Percentiles rank a stretch among this genome's conserved stretches.
Evolutionary conservation across 805 yeast species (phyloP).

Genomic region (Metschnikowia aberdeeniae): DNA sequence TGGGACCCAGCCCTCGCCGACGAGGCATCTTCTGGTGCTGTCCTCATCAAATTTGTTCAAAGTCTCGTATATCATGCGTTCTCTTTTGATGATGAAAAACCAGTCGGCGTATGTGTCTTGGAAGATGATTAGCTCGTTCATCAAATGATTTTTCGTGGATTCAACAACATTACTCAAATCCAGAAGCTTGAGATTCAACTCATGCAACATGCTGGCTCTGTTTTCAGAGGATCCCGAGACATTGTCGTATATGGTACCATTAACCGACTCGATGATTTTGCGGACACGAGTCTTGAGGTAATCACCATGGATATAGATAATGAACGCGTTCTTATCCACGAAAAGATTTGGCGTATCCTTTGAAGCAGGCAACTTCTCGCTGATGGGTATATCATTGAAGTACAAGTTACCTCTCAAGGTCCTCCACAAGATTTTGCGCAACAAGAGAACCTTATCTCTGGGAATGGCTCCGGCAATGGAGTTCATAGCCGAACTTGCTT

Average conservation of each 20-base stretch:
- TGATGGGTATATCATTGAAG: conserved; percentile 37
- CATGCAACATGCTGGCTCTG: conserved; percentile 25
- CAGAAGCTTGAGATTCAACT: conserved; percentile 29
- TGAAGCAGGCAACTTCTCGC: conserved; percentile 12
- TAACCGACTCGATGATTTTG: conserved; percentile 35
- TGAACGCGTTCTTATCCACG: conserved; percentile 33
- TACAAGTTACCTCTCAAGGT: conserved; percentile 40
- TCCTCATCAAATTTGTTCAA: conserved; percentile 70
- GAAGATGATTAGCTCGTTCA: conserved; percentile 34
- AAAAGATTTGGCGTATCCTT: conserved; percentile 18
- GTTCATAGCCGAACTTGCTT: conserved; percentile 23
- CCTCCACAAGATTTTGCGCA: conserved; percentile 41
- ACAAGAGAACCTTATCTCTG: conserved; percentile 32
- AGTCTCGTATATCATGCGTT: conserved; percentile 53
- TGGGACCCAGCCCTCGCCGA: conserved; percentile 77
- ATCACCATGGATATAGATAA: conserved; percentile 41
- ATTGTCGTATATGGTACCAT: conserved; percentile 36
- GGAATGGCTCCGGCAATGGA: conserved; percentile 35
- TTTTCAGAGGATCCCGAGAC: conserved; percentile 27
- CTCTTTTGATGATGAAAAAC: conserved; percentile 42
- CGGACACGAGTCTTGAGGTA: conserved; percentile 31
- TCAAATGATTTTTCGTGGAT: conserved; percentile 33
- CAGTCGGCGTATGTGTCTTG: conserved; percentile 34
- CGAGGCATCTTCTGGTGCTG: conserved; percentile 57
- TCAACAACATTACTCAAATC: conserved; percentile 33